Conservation (phyloP, 208 protist genomes). For the Vickermania spadyakhi region DNA sequence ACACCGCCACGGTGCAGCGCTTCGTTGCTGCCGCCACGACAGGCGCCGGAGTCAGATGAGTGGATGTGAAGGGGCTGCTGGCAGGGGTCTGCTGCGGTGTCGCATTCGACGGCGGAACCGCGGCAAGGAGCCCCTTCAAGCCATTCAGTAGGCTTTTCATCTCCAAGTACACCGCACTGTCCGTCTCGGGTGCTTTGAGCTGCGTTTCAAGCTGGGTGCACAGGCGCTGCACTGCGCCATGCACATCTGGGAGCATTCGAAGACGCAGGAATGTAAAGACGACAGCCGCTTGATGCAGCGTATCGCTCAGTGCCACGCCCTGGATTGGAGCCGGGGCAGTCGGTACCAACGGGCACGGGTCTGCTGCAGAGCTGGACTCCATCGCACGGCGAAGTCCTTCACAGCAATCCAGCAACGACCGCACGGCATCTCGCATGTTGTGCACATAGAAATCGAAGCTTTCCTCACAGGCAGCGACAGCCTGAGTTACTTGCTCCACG, state of each 20-base stretch:
- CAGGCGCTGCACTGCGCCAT: neutral
- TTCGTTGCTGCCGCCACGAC: no score
- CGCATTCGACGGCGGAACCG: neutral
- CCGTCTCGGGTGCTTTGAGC: neutral
- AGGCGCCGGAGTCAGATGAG: no score
- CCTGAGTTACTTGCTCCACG: neutral
- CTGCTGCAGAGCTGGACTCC: neutral
- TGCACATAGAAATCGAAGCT: neutral
- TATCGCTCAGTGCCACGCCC: neutral
- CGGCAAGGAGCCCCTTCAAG: neutral
- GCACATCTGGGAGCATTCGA: neutral
- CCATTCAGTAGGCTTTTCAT: neutral
- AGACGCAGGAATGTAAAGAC: neutral
- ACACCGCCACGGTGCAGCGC: no score
- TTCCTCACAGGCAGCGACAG: neutral
- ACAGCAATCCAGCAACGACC: neutral
- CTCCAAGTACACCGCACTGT: neutral
- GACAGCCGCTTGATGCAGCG: neutral
- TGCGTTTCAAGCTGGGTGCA: neutral
- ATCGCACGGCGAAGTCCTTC: neutral
- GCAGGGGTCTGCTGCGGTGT: neutral
- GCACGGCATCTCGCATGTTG: neutral
- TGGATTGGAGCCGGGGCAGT: no score
- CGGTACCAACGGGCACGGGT: no score
- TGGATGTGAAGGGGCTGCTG: neutral